Evolutionary conservation across 768 basidiomycete species (phyloP).

Genomic region (Leccinum aurantiacum): DNA sequence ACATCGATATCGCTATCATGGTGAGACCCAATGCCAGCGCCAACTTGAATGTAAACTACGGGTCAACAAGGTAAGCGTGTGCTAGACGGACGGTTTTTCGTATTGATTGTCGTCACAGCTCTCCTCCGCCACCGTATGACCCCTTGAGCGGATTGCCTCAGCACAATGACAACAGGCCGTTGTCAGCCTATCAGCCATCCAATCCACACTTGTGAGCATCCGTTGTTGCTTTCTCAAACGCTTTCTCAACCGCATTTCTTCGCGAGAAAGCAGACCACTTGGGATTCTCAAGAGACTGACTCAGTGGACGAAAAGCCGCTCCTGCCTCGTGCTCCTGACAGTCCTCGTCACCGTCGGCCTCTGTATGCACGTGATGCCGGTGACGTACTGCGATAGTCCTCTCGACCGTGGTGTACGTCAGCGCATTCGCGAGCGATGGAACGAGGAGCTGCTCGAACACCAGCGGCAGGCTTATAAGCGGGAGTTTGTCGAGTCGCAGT

Average conservation of each 20-base stretch:
- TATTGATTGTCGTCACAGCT: neutral
- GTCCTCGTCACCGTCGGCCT: neutral
- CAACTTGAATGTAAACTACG: neutral
- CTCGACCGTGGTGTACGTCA: slow-evolving; percentile 20
- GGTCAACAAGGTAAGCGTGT: neutral
- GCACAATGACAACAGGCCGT: neutral
- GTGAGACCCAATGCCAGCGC: neutral
- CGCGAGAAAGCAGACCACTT: neutral
- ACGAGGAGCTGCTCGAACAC: slow-evolving; percentile 17
- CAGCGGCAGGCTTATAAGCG: slow-evolving; percentile 12
- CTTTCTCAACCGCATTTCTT: neutral
- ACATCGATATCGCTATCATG: neutral
- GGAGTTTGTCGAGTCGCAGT: slow-evolving; percentile 12
- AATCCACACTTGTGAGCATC: neutral
- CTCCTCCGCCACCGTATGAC: neutral
- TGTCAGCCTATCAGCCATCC: neutral
- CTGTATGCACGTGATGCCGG: neutral
- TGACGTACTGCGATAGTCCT: slow-evolving; percentile 8
- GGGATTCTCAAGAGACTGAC: neutral
- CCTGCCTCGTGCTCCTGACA: neutral
- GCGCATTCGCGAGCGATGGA: slow-evolving; percentile 23
- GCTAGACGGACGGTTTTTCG: neutral
- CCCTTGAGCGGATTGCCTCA: neutral
- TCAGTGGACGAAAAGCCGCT: neutral
- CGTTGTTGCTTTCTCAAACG: neutral